Evolutionary conservation across 306 rosid species (phyloP).

Genomic region (Vigna nakashimae): DNA sequence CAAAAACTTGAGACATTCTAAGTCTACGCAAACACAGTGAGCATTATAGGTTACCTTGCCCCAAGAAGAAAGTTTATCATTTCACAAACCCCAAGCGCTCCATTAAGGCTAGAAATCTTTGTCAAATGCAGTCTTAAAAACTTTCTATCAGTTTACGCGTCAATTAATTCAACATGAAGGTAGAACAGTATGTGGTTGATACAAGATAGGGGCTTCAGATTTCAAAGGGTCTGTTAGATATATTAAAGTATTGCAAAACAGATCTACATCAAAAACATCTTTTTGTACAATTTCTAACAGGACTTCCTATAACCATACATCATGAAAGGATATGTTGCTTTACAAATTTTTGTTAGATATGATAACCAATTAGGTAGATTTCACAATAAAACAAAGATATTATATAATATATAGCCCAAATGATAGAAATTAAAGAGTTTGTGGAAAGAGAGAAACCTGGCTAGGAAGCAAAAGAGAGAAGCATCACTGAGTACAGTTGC

Average conservation of each 20-base stretch:
- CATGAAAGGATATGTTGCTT: conserved; percentile 10
- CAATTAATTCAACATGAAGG: conserved; percentile 19
- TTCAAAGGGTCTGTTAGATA: not conserved
- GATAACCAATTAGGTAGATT: conserved; percentile 1
- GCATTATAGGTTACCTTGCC: not conserved
- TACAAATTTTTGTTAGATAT: not conserved
- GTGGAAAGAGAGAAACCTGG: conserved; percentile 36
- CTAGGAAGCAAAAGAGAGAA: conserved; percentile 22
- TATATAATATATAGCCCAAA: not conserved
- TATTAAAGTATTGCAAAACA: conserved; percentile 7
- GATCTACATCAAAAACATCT: conserved; percentile 23
- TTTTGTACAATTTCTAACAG: not conserved
- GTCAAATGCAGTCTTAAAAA: not conserved
- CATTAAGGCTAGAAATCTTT: not conserved
- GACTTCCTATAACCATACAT: conserved; percentile 7
- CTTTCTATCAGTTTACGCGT: conserved; percentile 1
- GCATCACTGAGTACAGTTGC: conserved; percentile 1
- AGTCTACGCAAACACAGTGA: conserved; percentile 11
- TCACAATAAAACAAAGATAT: conserved; percentile 8
- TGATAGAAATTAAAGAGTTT: conserved; percentile 1
- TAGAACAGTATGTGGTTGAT: not conserved
- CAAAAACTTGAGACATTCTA: conserved; percentile 20
- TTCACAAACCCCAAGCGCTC: not conserved
- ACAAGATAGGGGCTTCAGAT: not conserved
- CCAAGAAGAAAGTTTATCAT: not conserved